Evolutionary conservation across 1,139 yeast species (phyloP), one percentile per base, ranked within the genome.

Genomic region (Chernovozyma sophiae-reginae): DNA sequence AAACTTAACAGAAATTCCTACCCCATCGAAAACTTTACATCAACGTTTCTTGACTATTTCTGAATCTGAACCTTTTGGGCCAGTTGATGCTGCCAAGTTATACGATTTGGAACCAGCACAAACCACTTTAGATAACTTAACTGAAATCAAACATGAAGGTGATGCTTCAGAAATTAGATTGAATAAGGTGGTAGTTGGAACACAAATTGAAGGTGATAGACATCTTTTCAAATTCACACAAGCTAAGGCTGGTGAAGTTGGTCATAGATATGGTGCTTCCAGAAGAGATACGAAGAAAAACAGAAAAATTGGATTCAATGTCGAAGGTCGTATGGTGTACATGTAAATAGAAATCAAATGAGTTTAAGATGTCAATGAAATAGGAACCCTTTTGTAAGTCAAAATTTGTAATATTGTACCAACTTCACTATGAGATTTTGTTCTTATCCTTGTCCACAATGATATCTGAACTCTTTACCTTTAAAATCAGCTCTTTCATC

Each of bases 31-130:
- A 61, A 86, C 96, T 3, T 71, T 83, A 46, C 81, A 80, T 45
- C 90, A 94, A 49, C 74, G 95, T 47, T 90, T 89, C 67, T 65
- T 87, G 56, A 84, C 95, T 17, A 82, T 92, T 56, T 92, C 96
- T 12, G 97, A 92, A 64, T 81, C 90, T 16, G 95, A 89, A 62
- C 96, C 96, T n/a, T 90, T 90, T 59, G 97, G 97, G 4, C 96
- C 97, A 6, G 75, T 89, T 7, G 97, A 92, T 55, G 97, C 98
- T n/a, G 96, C 98, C 35, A 68, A 79, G 43, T 75, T 85, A 31
- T 77, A 86, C 48, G 89, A 76, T 32, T 72, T 90, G 46, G 92
- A 86, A 56, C 95, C 96, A 16, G 97, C 97, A 30, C 75, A 79
- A 36, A 79, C 74, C 32, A 84, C 94, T 3, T 71, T 87, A 49